Evolutionary conservation across 768 basidiomycete species (phyloP).

Genomic region (Dentipellis sp.): DNA sequence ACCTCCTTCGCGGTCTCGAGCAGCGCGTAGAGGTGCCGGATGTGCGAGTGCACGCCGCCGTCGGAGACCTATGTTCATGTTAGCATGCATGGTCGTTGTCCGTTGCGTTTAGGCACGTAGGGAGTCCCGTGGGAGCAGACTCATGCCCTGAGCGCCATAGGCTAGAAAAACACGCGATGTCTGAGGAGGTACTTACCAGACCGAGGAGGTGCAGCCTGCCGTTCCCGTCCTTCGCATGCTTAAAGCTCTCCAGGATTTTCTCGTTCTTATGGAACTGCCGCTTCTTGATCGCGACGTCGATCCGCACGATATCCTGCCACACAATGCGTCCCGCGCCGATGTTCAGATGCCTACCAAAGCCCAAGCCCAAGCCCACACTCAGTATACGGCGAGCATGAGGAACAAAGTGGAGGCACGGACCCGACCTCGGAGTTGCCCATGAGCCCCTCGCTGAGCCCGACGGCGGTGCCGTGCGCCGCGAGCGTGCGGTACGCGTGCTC

Average conservation of each 20-base stretch:
- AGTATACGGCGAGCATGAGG: not conserved
- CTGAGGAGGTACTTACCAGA: slow-evolving; percentile 39
- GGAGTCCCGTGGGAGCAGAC: not conserved
- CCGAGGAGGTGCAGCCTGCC: slow-evolving; percentile 87
- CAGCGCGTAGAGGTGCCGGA: slow-evolving; percentile 80
- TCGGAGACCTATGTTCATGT: slow-evolving; percentile 61
- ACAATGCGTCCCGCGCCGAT: slow-evolving; percentile 92
- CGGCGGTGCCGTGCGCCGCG: slow-evolving; percentile 83
- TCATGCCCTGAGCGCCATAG: not conserved
- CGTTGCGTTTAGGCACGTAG: too few relatives aligned
- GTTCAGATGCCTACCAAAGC: slow-evolving; percentile 69
- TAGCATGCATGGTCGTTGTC: too few relatives aligned
- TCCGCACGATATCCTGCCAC: slow-evolving; percentile 97
- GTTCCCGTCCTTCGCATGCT: slow-evolving; percentile 73
- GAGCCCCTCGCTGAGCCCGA: slow-evolving; percentile 85
- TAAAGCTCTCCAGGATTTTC: slow-evolving; percentile 60
- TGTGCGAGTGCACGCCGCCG: slow-evolving; percentile 96
- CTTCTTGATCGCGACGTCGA: slow-evolving; percentile 89
- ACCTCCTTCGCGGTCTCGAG: slow-evolving; percentile 84
- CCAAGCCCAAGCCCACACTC: not conserved
- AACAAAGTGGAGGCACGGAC: slow-evolving; percentile 33
- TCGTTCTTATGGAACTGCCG: slow-evolving; percentile 74
- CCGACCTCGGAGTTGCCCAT: slow-evolving; percentile 99
- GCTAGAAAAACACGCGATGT: not conserved
- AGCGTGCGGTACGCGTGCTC: slow-evolving; percentile 66